Evolutionary conservation across 495 filamentous ascomycete genomes (phyloP), one percentile per base, ranked within the genome.

Genomic region (Podospora conica): DNA sequence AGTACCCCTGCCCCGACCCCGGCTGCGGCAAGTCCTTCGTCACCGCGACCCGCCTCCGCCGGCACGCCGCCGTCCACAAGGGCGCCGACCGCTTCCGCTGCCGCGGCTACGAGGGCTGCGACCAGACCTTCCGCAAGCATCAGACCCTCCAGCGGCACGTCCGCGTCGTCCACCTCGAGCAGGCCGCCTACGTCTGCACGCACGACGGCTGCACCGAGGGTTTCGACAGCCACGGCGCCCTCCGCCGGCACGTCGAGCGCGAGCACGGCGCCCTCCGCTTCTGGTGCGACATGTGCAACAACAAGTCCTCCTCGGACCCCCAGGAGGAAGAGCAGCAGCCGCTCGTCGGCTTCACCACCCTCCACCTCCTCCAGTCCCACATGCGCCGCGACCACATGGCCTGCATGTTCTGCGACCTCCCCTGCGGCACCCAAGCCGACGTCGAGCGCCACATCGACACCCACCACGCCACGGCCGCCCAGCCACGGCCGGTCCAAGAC

Each of bases 71-170:
- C 23, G 83, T 87, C 1, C 90, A 93, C 70, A 83, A 91, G 72
- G 88, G 86, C 23, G 79, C 80, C 64, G 86, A 91, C 66, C 82
- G 86, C 60, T 90, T 86, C 68, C 81, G 82, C 64, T 98, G 95
- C 73, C 86, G 83, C 8, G 89, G 86, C 23, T 88, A 88, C 66
- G 85, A 88, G 9, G 88, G 85, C 1, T 98, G 95, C 73, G 80
- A 85, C 33, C 84, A 89, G 74, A 85, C 84, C 15, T 98, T 98
- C 76, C 85, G 95, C 54, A 98, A 97, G 74, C 90, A 93, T 70
- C 85, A 89, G 61, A 96, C 92, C 2, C 84, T 98, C 11, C 86
- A 92, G 69, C 86, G 89, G 20, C 95, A 98, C 75, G 87, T 97
- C 59, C 83, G 85, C 22, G 80, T 82, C 0, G 84, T 82, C 3